Base-by-base conservation (phyloP, 306 rosid genomes). In the Biancaea sappan region DNA sequence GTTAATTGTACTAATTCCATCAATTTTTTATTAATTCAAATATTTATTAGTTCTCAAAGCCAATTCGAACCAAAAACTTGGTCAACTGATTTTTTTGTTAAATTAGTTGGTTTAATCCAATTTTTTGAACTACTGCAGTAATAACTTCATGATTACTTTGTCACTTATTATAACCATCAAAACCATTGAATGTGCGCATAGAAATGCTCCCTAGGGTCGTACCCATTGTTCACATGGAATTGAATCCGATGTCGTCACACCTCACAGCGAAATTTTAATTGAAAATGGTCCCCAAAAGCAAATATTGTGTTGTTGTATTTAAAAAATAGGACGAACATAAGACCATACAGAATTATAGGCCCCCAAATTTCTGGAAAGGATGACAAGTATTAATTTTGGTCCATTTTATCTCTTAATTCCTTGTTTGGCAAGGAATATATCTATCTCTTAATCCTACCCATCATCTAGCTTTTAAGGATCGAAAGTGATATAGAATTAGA, bases 281-380 rank as follows among this genome's bases (percentile, higher is more conserved):
- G n/a, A 61, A 70, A 46, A 21, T 77, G 86, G 91, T 74, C 88
- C 88, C 85, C 26, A 19, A 16, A 32, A 24, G n/a, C 22, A 52
- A 68, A 78, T 75, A n/a, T n/a, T n/a, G n/a, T n/a, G n/a, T 75
- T 67, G 1, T 9, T 71, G 72, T 35, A 6, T 51, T 54, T 76
- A 69, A 67, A 52, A 69, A 73, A 21, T 2, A 28, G 56, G 61
- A 58, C 58, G 74, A 75, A 75, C 6, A 54, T 66, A 81, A 71
- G 84, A 77, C 80, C 32, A 68, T 68, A 34, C n/a, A n/a, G n/a
- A n/a, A n/a, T 3, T 5, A 26, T 10, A 15, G 25, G 0, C 16
- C 15, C 6, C 6, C 41, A 25, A 2, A 40, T 68, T 16, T 29
- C 16, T 37, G 44, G 40, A 10, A 66, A 47, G 37, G 5, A 34